These are phyloP conservation scores for Marasmius oreades DNA, from an alignment of 1,284 basidiomycete species.

Conservation along the genomic window DNA sequence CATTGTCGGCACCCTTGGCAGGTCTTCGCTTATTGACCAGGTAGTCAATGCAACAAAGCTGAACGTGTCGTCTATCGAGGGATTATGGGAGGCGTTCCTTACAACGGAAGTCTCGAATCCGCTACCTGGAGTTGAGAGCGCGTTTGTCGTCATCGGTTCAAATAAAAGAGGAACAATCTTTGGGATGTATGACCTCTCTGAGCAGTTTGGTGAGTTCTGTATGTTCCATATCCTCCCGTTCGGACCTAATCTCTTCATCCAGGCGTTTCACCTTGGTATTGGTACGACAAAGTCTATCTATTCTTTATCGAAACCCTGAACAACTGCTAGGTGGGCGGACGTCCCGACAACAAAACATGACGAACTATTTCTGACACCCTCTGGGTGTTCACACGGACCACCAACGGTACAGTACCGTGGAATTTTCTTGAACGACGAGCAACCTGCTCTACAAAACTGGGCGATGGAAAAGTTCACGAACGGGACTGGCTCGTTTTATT, in stretches of 20 bases:
- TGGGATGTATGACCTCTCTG: conserved; percentile 67
- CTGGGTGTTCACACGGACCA: conserved; percentile 7
- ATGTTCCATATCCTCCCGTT: conserved; percentile 8
- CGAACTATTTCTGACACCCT: conserved; percentile 1
- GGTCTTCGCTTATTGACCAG: conserved; percentile 53
- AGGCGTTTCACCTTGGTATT: conserved; percentile 67
- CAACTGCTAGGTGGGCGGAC: conserved; percentile 60
- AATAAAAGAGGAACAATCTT: conserved; percentile 69
- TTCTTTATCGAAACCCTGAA: not conserved
- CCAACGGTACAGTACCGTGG: conserved; percentile 10
- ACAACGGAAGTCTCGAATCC: conserved; percentile 51
- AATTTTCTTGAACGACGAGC: conserved; percentile 48
- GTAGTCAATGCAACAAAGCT: conserved; percentile 51
- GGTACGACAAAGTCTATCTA: conserved; percentile 33
- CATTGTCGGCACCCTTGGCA: conserved; percentile 64
- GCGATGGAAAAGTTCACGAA: conserved; percentile 66
- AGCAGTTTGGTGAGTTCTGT: conserved; percentile 56
- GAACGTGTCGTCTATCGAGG: conserved; percentile 53
- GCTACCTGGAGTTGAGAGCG: conserved; percentile 52
- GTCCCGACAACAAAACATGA: conserved; percentile 16
- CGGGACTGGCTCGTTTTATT: conserved; percentile 47
- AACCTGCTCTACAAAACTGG: conserved; percentile 59
- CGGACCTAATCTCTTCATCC: not conserved
- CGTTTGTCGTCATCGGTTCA: conserved; percentile 63
- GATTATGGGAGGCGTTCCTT: conserved; percentile 64